These are phyloP conservation scores for Rugosomyces carneus DNA, from an alignment of 1,284 basidiomycete species.

Conservation along the genomic window DNA sequence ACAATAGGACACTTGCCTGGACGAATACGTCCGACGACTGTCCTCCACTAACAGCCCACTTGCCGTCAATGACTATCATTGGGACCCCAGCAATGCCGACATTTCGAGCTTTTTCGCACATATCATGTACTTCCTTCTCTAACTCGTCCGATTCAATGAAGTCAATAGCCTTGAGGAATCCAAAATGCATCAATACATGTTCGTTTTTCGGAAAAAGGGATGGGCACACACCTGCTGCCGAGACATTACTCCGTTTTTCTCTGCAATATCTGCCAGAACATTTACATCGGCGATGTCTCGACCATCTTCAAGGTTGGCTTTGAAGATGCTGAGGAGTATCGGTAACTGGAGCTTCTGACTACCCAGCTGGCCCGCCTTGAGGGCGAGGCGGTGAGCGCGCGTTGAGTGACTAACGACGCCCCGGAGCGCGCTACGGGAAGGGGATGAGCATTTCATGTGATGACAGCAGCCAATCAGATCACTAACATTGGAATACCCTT, in stretches of 20 bases:
- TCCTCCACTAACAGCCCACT: conserved; percentile 73
- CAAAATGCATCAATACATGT: conserved; percentile 7
- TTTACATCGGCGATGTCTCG: conserved; percentile 58
- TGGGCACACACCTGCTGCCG: conserved; percentile 47
- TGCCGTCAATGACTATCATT: conserved; percentile 72
- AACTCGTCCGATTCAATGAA: conserved; percentile 69
- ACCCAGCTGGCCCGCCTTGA: conserved; percentile 63
- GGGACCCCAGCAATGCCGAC: conserved; percentile 78
- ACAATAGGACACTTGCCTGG: conserved; percentile 41
- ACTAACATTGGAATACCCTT: conserved; percentile 64
- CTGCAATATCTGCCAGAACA: conserved; percentile 59
- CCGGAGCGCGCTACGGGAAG: conserved; percentile 38
- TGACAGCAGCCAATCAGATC: conserved; percentile 3
- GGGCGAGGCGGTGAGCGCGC: conserved; percentile 65
- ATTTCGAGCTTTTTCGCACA: conserved; percentile 59
- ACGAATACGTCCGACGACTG: conserved; percentile 68
- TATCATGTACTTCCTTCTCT: conserved; percentile 60
- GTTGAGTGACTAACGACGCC: conserved; percentile 63
- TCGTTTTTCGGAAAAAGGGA: conserved; percentile 3
- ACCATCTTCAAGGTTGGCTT: conserved; percentile 58
- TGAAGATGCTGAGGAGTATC: conserved; percentile 55
- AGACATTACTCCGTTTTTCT: conserved; percentile 52
- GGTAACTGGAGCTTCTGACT: conserved; percentile 59
- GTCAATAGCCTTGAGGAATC: conserved; percentile 36
- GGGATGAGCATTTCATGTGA: conserved; percentile 1